Evolutionary conservation across 345 rosid species (phyloP).

Genomic region (Citrus reticulata): DNA sequence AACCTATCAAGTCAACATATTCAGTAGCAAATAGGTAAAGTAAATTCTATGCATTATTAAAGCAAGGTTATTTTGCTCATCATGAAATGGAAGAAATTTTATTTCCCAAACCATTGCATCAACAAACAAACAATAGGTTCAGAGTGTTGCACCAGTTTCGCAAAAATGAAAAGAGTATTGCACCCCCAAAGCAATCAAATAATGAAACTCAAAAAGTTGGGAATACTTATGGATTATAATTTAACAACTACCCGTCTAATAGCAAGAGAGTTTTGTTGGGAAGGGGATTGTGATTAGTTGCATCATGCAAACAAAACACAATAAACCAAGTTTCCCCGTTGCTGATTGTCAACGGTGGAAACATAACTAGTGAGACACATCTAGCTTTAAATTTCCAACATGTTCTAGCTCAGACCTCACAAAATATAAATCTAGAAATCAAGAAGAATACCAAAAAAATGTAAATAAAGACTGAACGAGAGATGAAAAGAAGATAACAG

Average conservation of each 20-base stretch:
- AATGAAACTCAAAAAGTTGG: neutral
- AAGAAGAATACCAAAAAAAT: neutral
- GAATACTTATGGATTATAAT: neutral
- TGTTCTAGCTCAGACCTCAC: neutral
- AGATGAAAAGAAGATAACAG: neutral
- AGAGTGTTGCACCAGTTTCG: too few species aligned
- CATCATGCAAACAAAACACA: neutral
- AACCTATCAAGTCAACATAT: slow-evolving; percentile 37
- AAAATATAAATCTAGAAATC: neutral
- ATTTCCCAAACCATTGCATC: neutral
- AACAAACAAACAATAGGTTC: neutral
- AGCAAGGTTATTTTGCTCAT: neutral
- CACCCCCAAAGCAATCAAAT: neutral
- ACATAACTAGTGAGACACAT: neutral
- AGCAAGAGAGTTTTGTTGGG: neutral
- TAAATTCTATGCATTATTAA: slow-evolving; percentile 1
- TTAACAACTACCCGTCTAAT: neutral
- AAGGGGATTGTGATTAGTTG: neutral
- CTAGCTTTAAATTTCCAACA: neutral
- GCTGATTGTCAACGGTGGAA: neutral
- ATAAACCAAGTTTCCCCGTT: neutral
- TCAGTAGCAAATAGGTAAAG: slow-evolving; percentile 3
- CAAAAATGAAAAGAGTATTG: neutral
- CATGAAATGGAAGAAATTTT: neutral
- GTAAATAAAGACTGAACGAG: neutral